A percentile compares a stretch with the other conserved stretches of the same genome.
These are phyloP conservation scores for Phialemoniopsis sp. DNA, from an alignment of 2,329 filamentous ascomycete species.

Conservation along the genomic window DNA sequence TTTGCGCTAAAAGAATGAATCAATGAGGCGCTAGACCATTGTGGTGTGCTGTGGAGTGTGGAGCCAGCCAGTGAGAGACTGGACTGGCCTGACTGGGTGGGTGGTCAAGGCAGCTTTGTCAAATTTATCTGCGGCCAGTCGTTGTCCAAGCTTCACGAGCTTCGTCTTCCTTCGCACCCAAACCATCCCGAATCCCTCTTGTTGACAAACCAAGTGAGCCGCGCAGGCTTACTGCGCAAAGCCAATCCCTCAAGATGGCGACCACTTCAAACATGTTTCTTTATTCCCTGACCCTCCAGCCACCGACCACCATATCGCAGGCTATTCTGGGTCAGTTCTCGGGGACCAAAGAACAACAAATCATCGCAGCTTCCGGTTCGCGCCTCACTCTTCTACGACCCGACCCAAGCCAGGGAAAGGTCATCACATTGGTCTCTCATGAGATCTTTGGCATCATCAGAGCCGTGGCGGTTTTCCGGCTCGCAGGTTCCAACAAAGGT, in stretches of 20 bases:
- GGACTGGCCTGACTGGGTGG: too few species aligned
- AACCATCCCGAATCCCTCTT: too few species aligned
- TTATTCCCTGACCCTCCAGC: slow-evolving; percentile 94
- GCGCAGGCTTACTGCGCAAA: slow-evolving; percentile 48
- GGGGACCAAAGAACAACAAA: slow-evolving; percentile 95
- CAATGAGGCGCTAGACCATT: too few species aligned
- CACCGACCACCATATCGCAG: slow-evolving; percentile 83
- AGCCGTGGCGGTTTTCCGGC: slow-evolving; percentile 79
- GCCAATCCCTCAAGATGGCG: slow-evolving; percentile 64
- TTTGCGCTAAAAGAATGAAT: too few species aligned
- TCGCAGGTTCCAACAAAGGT: slow-evolving; percentile 96
- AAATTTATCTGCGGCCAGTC: not conserved
- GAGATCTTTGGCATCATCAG: slow-evolving; percentile 96
- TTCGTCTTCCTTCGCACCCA: too few species aligned
- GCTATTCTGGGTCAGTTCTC: slow-evolving; percentile 93
- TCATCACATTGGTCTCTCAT: slow-evolving; percentile 81
- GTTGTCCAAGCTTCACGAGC: slow-evolving; percentile 5
- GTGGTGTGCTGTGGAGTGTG: too few species aligned
- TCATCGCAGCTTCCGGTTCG: slow-evolving; percentile 89
- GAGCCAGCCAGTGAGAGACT: too few species aligned
- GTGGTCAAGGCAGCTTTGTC: too few species aligned
- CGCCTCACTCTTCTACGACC: slow-evolving; percentile 84
- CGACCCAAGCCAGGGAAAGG: slow-evolving; percentile 79
- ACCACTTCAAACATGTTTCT: slow-evolving; percentile 98
- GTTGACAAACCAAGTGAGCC: slow-evolving; percentile 16